phyloP scores from a whole-genome alignment of 2,329 filamentous ascomycete species.

The Drechslera avenae region DNA sequence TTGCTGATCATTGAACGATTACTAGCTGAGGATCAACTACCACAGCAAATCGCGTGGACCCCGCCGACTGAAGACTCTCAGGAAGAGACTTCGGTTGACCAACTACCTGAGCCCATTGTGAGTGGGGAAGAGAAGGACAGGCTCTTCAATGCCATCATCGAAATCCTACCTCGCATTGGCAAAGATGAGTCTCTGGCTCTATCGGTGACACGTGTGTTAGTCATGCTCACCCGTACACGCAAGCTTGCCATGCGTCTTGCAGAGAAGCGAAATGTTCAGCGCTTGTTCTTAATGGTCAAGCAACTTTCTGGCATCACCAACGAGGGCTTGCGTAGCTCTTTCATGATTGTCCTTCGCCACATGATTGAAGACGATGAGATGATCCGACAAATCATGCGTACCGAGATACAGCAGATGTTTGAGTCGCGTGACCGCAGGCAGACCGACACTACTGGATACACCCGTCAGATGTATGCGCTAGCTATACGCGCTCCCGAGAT shows the following conservation, averaged over 20 bases:
- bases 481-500: slow-evolving; percentile 81
- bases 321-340: slow-evolving; percentile 72
- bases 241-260: slow-evolving; percentile 75
- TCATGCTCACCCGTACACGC: slow-evolving; percentile 83
- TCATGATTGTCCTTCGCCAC: slow-evolving; percentile 88
- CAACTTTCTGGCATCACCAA: slow-evolving; percentile 82
- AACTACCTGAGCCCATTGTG: slow-evolving; percentile 66
- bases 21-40: slow-evolving; percentile 86
- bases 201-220: slow-evolving; percentile 79
- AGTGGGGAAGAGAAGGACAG: slow-evolving; percentile 67
- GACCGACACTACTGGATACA: slow-evolving; percentile 72
- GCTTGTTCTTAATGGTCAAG: slow-evolving; percentile 93
- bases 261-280: slow-evolving; percentile 86
- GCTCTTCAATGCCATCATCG: slow-evolving; percentile 78
- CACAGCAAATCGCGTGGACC: slow-evolving; percentile 74
- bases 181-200: slow-evolving; percentile 86
- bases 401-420: slow-evolving; percentile 82
- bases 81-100: slow-evolving; percentile 60
- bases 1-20: slow-evolving; percentile 88
- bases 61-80: slow-evolving; percentile 55
- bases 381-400: slow-evolving; percentile 87
- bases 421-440: slow-evolving; percentile 58
- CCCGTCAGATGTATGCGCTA: slow-evolving; percentile 77
- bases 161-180: slow-evolving; percentile 81
- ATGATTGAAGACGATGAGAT: slow-evolving; percentile 93